A percentile compares a stretch with the other conserved stretches of the same genome.
Evolutionary conservation across 495 filamentous ascomycete species (phyloP).

Genomic region (Evansstolkia leycettana): DNA sequence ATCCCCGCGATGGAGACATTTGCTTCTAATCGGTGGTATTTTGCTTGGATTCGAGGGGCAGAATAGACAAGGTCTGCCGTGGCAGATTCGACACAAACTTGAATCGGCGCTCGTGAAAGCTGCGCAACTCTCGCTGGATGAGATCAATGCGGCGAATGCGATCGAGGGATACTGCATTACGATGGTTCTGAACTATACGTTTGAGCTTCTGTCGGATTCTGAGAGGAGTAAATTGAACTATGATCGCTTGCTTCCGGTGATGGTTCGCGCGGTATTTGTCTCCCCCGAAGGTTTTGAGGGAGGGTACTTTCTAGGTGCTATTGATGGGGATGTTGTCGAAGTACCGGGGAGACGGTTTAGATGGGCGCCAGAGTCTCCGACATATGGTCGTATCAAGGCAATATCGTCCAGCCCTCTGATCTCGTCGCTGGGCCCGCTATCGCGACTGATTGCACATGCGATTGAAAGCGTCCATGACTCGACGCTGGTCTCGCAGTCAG

Average conservation of each 20-base stretch:
- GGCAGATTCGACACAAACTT: slow-evolving; percentile 52
- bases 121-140: slow-evolving; percentile 60
- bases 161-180: slow-evolving; percentile 50
- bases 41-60: slow-evolving; percentile 69
- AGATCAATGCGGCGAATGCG: slow-evolving; percentile 32
- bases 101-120: slow-evolving; percentile 70
- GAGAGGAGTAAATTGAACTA: slow-evolving; percentile 52
- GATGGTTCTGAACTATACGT: slow-evolving; percentile 67
- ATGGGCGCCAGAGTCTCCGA: slow-evolving; percentile 54
- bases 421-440: slow-evolving; percentile 64
- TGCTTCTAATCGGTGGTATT: slow-evolving; percentile 68
- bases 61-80: slow-evolving; percentile 49
- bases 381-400: slow-evolving; percentile 41
- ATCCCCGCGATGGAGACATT: slow-evolving; percentile 79
- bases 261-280: slow-evolving; percentile 54
- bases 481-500: slow-evolving; percentile 45
- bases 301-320: slow-evolving; percentile 67
- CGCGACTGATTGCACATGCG: slow-evolving; percentile 61
- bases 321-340: slow-evolving; percentile 64
- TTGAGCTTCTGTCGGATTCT: slow-evolving; percentile 55
- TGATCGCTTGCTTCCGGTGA: slow-evolving; percentile 59
- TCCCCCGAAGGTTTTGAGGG: slow-evolving; percentile 67
- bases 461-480: slow-evolving; percentile 53
- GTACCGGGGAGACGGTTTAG: slow-evolving; percentile 49
- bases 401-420: slow-evolving; percentile 58